Conservation (phyloP, 2,329 filamentous ascomycete genomes). For the Huntiella decipiens region DNA sequence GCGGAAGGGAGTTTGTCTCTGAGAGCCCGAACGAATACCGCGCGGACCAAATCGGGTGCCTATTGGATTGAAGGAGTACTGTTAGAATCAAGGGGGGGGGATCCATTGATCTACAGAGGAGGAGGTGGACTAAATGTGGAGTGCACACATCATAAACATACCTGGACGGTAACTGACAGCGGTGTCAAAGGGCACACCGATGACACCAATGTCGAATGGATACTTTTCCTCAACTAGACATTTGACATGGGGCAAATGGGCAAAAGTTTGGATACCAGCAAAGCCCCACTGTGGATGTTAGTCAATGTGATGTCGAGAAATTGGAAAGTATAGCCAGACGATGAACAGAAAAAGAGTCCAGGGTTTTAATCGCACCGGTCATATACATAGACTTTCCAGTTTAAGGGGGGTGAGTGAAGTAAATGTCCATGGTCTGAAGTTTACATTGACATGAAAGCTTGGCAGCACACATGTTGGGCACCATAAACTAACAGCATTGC, state of each 20-base stretch:
- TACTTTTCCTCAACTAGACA: slow-evolving; percentile 47
- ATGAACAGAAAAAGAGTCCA: background rate
- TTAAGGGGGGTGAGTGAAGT: too few species aligned
- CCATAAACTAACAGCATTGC: too few species aligned
- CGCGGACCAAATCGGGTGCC: slow-evolving; percentile 70
- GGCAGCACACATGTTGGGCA: too few species aligned
- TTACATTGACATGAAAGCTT: too few species aligned
- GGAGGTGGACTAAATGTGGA: background rate
- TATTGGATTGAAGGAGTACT: slow-evolving; percentile 12
- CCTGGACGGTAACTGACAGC: slow-evolving; percentile 51
- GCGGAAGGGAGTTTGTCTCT: slow-evolving; percentile 60
- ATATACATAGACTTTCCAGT: too few species aligned
- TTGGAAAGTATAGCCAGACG: background rate
- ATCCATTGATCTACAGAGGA: background rate
- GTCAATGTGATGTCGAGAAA: background rate
- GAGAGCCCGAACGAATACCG: slow-evolving; percentile 68
- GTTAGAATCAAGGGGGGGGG: background rate
- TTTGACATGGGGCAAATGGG: slow-evolving; percentile 48
- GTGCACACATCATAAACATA: slow-evolving; percentile 17
- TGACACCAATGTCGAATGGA: slow-evolving; percentile 50
- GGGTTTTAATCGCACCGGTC: background rate
- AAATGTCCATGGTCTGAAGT: too few species aligned
- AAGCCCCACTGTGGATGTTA: slow-evolving; percentile 27
- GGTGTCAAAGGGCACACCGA: slow-evolving; percentile 58
- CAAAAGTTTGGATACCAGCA: slow-evolving; percentile 56